phyloP scores from a whole-genome alignment of 345 rosid species.

The Cardamine chenopodiifolia region DNA sequence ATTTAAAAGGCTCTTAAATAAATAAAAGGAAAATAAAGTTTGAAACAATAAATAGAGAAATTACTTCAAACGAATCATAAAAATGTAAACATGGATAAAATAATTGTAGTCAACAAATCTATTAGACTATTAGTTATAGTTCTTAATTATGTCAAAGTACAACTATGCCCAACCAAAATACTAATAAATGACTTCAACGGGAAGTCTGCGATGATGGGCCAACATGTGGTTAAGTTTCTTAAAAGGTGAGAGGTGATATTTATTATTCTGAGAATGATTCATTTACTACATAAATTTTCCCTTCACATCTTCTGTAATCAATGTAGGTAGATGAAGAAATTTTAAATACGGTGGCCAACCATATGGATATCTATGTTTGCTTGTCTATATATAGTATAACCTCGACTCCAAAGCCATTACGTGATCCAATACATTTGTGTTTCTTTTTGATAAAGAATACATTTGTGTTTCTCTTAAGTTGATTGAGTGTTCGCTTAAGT shows the following conservation, averaged over 20 bases:
- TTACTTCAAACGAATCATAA: not conserved
- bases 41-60: not conserved
- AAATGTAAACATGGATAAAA: not conserved
- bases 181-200: constrained; percentile 28
- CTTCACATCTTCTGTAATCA: constrained; percentile 22
- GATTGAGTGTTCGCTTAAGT: not conserved
- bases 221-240: constrained; percentile 33
- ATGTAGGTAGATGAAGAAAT: constrained; percentile 35
- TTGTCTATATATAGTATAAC: constrained; percentile 33
- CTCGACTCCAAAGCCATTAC: constrained; percentile 23
- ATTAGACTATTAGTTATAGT: not conserved
- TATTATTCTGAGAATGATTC: constrained; percentile 5
- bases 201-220: constrained; percentile 36
- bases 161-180: not conserved
- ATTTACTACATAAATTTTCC: not conserved
- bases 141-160: constrained; percentile 27
- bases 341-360: constrained; percentile 21
- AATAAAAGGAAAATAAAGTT: too few relatives aligned
- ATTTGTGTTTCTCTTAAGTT: not conserved
- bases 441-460: constrained; percentile 1
- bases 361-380: not conserved
- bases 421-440: constrained; percentile 16
- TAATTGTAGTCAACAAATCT: not conserved
- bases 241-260: constrained; percentile 20
- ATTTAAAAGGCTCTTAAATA: not conserved